Conservation (phyloP, 2,329 filamentous ascomycete genomes). For the Colletotrichum simmondsii region DNA sequence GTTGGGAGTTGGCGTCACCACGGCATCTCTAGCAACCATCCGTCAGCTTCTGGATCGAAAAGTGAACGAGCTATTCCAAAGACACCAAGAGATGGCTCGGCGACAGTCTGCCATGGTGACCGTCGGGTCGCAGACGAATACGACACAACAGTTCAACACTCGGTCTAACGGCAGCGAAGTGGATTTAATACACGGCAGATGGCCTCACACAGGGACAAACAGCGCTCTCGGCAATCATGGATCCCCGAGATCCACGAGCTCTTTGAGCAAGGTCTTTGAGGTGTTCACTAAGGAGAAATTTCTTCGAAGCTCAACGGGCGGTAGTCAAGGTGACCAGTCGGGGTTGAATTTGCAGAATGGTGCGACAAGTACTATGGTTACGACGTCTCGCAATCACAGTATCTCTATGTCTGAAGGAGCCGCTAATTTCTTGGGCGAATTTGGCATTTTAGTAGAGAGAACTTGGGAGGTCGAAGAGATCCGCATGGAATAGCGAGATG, state of each 20-base stretch:
- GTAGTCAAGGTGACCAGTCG: neutral
- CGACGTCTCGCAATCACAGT: neutral
- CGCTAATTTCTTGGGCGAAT: slow-evolving; percentile 12
- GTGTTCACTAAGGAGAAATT: slow-evolving; percentile 4
- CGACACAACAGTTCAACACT: neutral
- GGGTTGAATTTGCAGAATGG: neutral
- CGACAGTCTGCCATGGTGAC: neutral
- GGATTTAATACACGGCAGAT: too few species aligned
- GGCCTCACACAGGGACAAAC: too few species aligned
- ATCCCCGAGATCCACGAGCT: neutral
- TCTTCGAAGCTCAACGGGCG: neutral
- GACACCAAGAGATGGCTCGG: neutral
- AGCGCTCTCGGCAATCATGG: neutral
- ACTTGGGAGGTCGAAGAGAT: slow-evolving; percentile 20
- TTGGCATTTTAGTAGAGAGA: slow-evolving; percentile 13
- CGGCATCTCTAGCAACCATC: neutral
- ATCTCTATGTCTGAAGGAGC: slow-evolving; percentile 14
- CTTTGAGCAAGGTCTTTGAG: neutral
- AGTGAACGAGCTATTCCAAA: neutral
- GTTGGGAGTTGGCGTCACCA: slow-evolving; percentile 8
- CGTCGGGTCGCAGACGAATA: neutral
- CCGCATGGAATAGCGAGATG: neutral
- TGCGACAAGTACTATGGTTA: slow-evolving; percentile 5
- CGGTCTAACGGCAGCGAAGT: too few species aligned
- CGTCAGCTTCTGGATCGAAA: slow-evolving; percentile 11